phyloP scores from a whole-genome alignment of 192 early-diverging fungal species.

The Coemansia sp. region DNA sequence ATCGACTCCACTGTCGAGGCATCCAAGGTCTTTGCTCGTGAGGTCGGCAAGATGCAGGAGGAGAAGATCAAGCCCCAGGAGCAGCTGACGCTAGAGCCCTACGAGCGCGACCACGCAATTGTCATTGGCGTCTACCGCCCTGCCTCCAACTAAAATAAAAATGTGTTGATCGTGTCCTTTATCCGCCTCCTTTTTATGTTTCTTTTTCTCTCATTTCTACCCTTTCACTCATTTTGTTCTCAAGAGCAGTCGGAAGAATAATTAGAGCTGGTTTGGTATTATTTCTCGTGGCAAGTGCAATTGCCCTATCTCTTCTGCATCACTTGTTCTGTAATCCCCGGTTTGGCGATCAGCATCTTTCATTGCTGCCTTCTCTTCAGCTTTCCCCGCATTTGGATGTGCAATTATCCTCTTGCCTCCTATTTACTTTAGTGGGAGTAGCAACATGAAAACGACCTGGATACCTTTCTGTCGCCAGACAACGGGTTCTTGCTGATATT shows the following conservation, averaged over 20 bases:
- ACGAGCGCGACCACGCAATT: slow-evolving; percentile 98
- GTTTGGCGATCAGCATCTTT: too few relatives aligned
- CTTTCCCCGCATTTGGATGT: too few relatives aligned
- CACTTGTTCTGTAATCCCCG: too few relatives aligned
- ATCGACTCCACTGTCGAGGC: slow-evolving; percentile 99
- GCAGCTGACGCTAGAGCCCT: slow-evolving; percentile 96
- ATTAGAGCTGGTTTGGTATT: background rate
- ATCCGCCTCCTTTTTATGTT: background rate
- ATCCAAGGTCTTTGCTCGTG: slow-evolving; percentile 92
- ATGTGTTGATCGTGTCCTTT: background rate
- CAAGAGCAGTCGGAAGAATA: background rate
- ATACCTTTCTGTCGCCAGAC: too few relatives aligned
- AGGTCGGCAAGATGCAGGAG: slow-evolving; percentile 92
- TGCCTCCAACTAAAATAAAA: slow-evolving; percentile 29
- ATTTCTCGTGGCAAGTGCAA: too few relatives aligned
- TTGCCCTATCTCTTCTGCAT: too few relatives aligned
- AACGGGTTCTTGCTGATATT: too few relatives aligned
- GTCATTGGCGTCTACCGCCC: slow-evolving; percentile 87
- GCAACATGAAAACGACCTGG: too few relatives aligned
- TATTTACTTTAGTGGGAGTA: too few relatives aligned
- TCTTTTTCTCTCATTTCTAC: background rate
- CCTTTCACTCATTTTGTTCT: background rate
- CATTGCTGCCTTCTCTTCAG: too few relatives aligned
- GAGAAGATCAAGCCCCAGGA: slow-evolving; percentile 91
- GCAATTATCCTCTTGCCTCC: too few relatives aligned